Base-by-base conservation (phyloP, 2,329 filamentous ascomycete genomes). In the Cytospora piceicola region DNA sequence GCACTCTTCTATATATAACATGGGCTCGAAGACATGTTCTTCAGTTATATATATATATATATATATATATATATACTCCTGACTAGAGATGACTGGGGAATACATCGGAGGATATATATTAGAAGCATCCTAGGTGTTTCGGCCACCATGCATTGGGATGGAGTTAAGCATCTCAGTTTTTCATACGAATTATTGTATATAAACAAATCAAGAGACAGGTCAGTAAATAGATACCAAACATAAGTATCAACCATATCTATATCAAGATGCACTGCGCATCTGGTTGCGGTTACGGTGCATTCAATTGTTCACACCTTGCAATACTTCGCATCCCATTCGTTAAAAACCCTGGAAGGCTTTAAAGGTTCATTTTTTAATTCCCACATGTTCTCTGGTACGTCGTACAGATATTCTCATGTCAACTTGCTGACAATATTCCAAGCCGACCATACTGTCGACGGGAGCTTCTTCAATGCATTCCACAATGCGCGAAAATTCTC, bases 101-200 rank as follows among this genome's bases (percentile, higher is more conserved):
- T n/a, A 56, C 29, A 24, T 39, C 27, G 6, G 20, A 42, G n/a
- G 11, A 7, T 56, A 34, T 7, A 0, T 53, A 14, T 24, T 4
- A 20, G 12, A 61, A 29, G 60, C 60, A 62, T 62, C 36, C 30
- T 12, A 24, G 60, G 51, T 55, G 36, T 55, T 53, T n/a, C 34
- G 52, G 36, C 34, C 56, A 32, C 29, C 49, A 61, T 22, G 59
- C 52, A 64, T 62, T 56, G 52, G 27, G 12, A 51, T 34, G 60
- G 60, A 56, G 60, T 62, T 56, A 14, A 49, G 27, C 14, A 36
- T 49, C 8, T 62, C 46, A 27, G 20, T 24, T 27, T 8, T 34
- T 42, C 17, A 20, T n/a, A 20, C 6, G 6, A n/a, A 42, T 11
- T 42, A 4, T 42, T 42, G 39, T n/a, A n/a, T 42, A 42, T 42